Conservation (phyloP, 257 asterid genomes). For the Eustoma russellianum region DNA sequence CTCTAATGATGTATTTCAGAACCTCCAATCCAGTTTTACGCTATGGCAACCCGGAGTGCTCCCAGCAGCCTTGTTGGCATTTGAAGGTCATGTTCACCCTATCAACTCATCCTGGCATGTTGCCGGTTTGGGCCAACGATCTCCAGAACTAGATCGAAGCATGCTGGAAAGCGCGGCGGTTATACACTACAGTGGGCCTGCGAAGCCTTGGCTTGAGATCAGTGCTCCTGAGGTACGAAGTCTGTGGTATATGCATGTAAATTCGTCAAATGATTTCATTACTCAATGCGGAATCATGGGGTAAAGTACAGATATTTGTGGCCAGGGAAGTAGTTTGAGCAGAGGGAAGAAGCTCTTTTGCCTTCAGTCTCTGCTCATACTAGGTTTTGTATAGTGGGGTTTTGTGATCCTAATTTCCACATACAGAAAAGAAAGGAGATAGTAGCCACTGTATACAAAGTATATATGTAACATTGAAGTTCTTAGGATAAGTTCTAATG, state of each 20-base stretch:
- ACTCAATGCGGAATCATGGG: slow-evolving; percentile 46
- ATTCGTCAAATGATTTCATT: slow-evolving; percentile 49
- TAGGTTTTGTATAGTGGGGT: slow-evolving; percentile 14
- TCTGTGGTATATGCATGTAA: slow-evolving; percentile 61
- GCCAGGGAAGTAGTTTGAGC: slow-evolving; percentile 33
- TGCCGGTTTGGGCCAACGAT: slow-evolving; percentile 60
- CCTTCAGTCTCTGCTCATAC: slow-evolving; percentile 67
- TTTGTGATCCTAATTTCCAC: too few species aligned
- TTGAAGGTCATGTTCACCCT: slow-evolving; percentile 54
- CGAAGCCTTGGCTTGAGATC: slow-evolving; percentile 86
- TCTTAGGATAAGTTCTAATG: too few species aligned
- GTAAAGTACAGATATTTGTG: slow-evolving; percentile 20
- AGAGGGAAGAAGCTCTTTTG: slow-evolving; percentile 82
- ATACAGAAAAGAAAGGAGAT: background rate
- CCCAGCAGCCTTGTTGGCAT: slow-evolving; percentile 76
- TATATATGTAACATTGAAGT: too few species aligned
- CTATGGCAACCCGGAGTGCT: slow-evolving; percentile 81
- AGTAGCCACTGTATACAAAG: too few species aligned
- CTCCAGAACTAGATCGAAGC: slow-evolving; percentile 17
- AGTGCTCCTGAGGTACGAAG: slow-evolving; percentile 43
- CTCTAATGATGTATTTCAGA: slow-evolving; percentile 27
- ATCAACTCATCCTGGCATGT: slow-evolving; percentile 67
- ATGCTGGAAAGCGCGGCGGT: slow-evolving; percentile 46
- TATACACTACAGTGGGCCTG: slow-evolving; percentile 87
- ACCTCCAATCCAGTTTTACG: slow-evolving; percentile 49